Base-by-base conservation (phyloP, 495 filamentous ascomycete species). In the Xylaria longipes region DNA sequence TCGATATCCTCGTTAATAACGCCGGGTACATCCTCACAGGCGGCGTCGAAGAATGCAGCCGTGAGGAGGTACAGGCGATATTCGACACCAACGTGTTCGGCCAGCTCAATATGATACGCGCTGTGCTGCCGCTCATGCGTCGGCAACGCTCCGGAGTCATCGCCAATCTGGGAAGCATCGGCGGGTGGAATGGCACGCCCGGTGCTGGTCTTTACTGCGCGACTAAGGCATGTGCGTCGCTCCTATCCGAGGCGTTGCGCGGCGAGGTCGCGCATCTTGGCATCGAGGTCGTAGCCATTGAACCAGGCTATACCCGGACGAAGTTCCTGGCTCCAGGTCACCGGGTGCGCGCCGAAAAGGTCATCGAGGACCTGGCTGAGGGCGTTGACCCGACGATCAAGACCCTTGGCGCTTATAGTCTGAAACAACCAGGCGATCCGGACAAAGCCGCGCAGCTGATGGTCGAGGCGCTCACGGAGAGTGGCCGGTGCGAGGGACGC, bases 41-140 rank as follows among this genome's bases (percentile, higher is more conserved):
- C 8, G 56, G 56, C 5, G 56, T 58, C 5, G 56, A 58, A 35
- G 29, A 29, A 15, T 56, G 48, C 70, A 81, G 77, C 61, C 77
- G 70, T 27, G 73, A 79, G 68, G 82, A 83, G 73, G 73, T 72
- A 39, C 75, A 74, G 17, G 71, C 74, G n/a, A 71, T 78, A 71
- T 84, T 81, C 65, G 74, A 81, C 61, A 83, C 84, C 1, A 87
- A 87, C 71, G 79, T 87, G 39, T 86, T 84, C 69, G 86, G 86
- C 8, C 77, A 81, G 3, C 72, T 89, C 9, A 82, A 84, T 27
- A 75, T 86, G 3, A 82, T 82, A 66, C 82, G 84, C 20, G 81
- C 80, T 5, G 76, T 82, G 33, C 76, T 88, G 0, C 87, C 87
- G 2, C 81, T 31, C 5, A 58, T 58, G 56, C 56, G 56, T n/a